A percentile compares a stretch with the other conserved stretches of the same genome.
phyloP scores from a whole-genome alignment of 805 yeast genomes.

The Zygosaccharomyces lentus region DNA sequence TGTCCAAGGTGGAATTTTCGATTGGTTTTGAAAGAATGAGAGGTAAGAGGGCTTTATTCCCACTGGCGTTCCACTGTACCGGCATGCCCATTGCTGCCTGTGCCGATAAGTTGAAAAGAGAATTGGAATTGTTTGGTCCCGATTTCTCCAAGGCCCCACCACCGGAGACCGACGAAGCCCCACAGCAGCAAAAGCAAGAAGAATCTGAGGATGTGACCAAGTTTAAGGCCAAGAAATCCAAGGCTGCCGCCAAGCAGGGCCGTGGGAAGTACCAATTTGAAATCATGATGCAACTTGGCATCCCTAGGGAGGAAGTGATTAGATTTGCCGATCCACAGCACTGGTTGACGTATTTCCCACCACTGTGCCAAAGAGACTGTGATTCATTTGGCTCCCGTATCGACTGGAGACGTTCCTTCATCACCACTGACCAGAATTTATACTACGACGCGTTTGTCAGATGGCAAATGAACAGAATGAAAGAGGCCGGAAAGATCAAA shows the following conservation, averaged over 20 bases:
- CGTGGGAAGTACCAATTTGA: slow-evolving; percentile 92
- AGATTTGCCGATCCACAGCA: slow-evolving; percentile 88
- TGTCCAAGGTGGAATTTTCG: slow-evolving; percentile 89
- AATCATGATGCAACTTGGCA: slow-evolving; percentile 92
- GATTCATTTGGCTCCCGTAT: slow-evolving; percentile 82
- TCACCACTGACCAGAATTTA: slow-evolving; percentile 93
- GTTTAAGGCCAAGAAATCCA: slow-evolving; percentile 87
- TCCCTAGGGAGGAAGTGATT: slow-evolving; percentile 73
- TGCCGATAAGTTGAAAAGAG: slow-evolving; percentile 92
- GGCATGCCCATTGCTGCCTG: slow-evolving; percentile 98
- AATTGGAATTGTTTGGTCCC: slow-evolving; percentile 82
- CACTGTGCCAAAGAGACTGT: slow-evolving; percentile 77
- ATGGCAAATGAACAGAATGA: slow-evolving; percentile 93
- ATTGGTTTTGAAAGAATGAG: slow-evolving; percentile 92
- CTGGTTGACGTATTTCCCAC: slow-evolving; percentile 93
- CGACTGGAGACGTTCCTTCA: slow-evolving; percentile 96
- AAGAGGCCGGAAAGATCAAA: slow-evolving; percentile 83
- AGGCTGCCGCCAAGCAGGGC: slow-evolving; percentile 91
- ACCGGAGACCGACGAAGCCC: slow-evolving; percentile 53
- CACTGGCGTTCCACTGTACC: slow-evolving; percentile 98
- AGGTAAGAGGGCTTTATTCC: slow-evolving; percentile 89
- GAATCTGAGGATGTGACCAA: slow-evolving; percentile 77
- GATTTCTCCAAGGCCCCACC: slow-evolving; percentile 68
- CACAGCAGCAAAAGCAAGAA: slow-evolving; percentile 34
- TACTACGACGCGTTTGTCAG: slow-evolving; percentile 91